These are phyloP conservation scores for Phytopythium oedochilum DNA, from an alignment of 352 stramenopile genomes.

Conservation along the genomic window DNA sequence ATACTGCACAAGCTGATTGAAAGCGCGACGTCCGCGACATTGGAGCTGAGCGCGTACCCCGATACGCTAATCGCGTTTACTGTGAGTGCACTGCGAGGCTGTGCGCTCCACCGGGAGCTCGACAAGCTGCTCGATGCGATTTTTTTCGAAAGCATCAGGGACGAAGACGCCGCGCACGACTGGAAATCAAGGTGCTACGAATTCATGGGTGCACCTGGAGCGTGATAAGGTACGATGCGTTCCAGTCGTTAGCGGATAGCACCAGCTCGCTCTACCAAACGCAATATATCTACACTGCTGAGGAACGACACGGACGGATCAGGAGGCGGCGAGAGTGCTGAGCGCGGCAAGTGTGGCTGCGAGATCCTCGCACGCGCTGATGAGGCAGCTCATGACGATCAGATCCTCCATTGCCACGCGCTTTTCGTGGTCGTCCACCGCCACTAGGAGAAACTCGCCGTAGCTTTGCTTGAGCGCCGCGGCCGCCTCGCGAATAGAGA, in stretches of 20 bases:
- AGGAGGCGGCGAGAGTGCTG: constrained; percentile 46
- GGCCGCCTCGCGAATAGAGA: constrained; percentile 45
- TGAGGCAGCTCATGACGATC: constrained; percentile 67
- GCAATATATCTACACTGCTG: too few relatives aligned
- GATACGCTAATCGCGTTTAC: constrained; percentile 1
- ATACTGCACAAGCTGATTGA: background rate
- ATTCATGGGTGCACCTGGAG: too few relatives aligned
- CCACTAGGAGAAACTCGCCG: constrained; percentile 32
- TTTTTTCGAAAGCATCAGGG: background rate
- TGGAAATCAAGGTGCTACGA: background rate
- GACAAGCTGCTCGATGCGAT: constrained; percentile 5
- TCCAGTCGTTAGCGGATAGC: too few relatives aligned
- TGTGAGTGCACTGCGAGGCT: background rate
- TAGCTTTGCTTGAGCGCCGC: constrained; percentile 44
- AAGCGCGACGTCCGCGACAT: background rate
- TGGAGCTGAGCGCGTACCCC: background rate
- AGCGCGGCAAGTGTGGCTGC: constrained; percentile 41
- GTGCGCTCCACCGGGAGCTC: constrained; percentile 3
- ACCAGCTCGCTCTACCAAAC: too few relatives aligned
- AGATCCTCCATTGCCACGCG: constrained; percentile 53
- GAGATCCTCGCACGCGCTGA: constrained; percentile 47
- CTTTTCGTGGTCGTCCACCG: constrained; percentile 16
- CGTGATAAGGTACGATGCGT: background rate
- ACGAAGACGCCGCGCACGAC: background rate
- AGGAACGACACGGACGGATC: background rate